A percentile compares a stretch with the other conserved stretches of the same genome.
Evolutionary conservation across 2,329 filamentous ascomycete genomes (phyloP).

Genomic region (Lizonia empirigonia): DNA sequence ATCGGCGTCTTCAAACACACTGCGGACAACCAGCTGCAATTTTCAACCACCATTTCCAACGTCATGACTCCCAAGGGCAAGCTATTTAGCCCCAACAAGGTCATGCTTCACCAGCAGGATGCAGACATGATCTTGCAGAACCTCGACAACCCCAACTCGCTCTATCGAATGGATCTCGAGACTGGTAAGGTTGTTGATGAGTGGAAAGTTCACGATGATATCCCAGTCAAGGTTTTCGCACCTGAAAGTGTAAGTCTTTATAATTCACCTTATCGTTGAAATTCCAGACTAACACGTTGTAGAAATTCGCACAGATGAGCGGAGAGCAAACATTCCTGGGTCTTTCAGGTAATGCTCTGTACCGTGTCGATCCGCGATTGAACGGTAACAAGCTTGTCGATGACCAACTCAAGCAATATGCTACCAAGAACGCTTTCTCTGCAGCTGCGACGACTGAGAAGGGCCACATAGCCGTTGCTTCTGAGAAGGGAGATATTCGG

Average conservation of each 20-base stretch:
- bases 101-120: slow-evolving; percentile 94
- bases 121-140: slow-evolving; percentile 89
- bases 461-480: slow-evolving; percentile 94
- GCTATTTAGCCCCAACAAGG: slow-evolving; percentile 91
- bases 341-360: slow-evolving; percentile 89
- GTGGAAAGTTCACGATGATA: slow-evolving; percentile 98
- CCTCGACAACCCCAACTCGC: slow-evolving; percentile 78
- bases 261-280: background rate
- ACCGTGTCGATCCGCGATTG: slow-evolving; percentile 89
- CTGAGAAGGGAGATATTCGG: slow-evolving; percentile 96
- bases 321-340: slow-evolving; percentile 93
- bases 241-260: slow-evolving; percentile 72
- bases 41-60: slow-evolving; percentile 96
- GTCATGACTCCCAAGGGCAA: slow-evolving; percentile 82
- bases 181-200: slow-evolving; percentile 98
- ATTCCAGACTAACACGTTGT: slow-evolving; percentile 28
- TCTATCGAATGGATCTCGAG: slow-evolving; percentile 97
- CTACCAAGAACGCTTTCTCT: slow-evolving; percentile 96
- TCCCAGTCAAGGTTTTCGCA: slow-evolving; percentile 87
- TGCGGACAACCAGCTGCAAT: slow-evolving; percentile 87
- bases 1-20: slow-evolving; percentile 99
- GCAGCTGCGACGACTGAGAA: slow-evolving; percentile 93
- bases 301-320: slow-evolving; percentile 98
- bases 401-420: slow-evolving; percentile 91
- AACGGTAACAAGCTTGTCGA: slow-evolving; percentile 92